Conservation (phyloP, 345 rosid genomes). For the Aurinia saxatilis region DNA sequence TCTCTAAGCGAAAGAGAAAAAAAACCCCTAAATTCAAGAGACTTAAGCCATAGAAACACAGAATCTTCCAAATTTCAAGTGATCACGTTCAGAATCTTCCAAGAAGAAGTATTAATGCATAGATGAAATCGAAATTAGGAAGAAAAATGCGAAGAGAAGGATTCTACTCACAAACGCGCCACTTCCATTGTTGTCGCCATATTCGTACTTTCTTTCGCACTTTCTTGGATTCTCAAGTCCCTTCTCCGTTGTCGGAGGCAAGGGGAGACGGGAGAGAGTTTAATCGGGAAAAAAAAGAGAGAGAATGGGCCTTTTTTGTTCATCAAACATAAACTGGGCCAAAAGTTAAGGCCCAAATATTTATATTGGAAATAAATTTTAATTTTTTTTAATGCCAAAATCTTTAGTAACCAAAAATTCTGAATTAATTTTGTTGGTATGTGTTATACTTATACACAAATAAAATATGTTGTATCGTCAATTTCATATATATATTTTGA, state of each 20-base stretch:
- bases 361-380: no score
- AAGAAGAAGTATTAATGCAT: background rate
- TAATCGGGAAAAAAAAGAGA: background rate
- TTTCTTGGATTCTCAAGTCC: slow-evolving; percentile 5
- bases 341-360: background rate
- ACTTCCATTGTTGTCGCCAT: slow-evolving; percentile 13
- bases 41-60: no score
- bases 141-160: background rate
- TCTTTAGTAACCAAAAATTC: no score
- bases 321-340: background rate
- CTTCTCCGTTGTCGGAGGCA: background rate
- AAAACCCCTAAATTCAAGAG: no score
- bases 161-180: slow-evolving; percentile 19
- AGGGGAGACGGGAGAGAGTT: no score
- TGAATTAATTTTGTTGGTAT: no score
- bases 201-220: slow-evolving; percentile 13
- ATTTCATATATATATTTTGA: no score
- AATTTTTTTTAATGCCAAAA: no score
- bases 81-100: background rate
- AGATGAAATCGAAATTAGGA: background rate
- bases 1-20: no score
- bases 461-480: no score
- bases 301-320: background rate
- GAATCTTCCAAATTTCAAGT: no score
- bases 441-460: no score